Base-by-base conservation (phyloP, 1,139 yeast species). In the Candida smagusa region DNA sequence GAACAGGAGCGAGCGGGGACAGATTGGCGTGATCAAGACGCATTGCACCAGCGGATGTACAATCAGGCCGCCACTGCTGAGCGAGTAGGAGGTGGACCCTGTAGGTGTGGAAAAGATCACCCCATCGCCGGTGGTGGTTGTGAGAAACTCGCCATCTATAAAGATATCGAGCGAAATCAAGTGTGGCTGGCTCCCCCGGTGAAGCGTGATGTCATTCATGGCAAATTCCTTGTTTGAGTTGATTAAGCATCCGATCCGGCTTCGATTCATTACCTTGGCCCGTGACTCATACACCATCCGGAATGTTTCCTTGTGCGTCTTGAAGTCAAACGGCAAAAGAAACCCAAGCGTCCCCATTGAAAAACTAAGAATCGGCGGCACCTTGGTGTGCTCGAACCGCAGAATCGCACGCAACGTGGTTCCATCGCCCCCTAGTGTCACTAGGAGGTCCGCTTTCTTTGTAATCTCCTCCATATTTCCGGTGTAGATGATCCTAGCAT, bases 401-500 rank as follows among this genome's bases (percentile, higher is more conserved):
- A 77, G 70, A 2, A 76, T 81, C 0, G 90, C 92, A 42, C 85
- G 75, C 34, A 90, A 62, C 44, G 90, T 88, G 0, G 97, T 90
- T 8, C 97, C 98, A 58, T 90, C 98, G 9, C 98, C 98, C 7
- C 97, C 97, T 28, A 90, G 61, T 0, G 97, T 86, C 9, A 90
- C 88, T 31, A 90, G 63, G 34, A 89, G 59, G 54, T 90, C 97
- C 2, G 81, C 72, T 44, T 72, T 72, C 30, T 56, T 47, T 7
- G 79, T 74, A 22, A 89, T 79, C 6, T 80, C 84, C 7, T 66
- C 63, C 9, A 64, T 61, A 1, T 70, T 54, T 0, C 95, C 95
- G 0, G 92, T 79, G 54, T 69, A 83, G 2, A 79, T 48, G 3
- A 61, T 42, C 11, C 39, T 19, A 13, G 22, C 13, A 16, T 27